Evolutionary conservation across 192 early-diverging fungal genomes (phyloP).

Genomic region (Gaertneriomyces semiglobifer): DNA sequence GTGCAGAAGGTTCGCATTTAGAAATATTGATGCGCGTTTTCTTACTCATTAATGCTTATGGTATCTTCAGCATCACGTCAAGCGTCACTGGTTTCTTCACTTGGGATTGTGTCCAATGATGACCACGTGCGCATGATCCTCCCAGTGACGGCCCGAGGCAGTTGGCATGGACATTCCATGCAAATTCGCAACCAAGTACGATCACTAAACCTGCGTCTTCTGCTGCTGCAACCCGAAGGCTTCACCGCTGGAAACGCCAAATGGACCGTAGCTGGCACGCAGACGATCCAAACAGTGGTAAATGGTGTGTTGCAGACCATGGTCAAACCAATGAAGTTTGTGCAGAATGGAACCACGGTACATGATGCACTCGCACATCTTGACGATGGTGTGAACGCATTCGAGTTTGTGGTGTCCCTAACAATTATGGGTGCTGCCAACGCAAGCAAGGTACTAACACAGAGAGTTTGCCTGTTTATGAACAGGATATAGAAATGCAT

Average conservation of each 20-base stretch:
- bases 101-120: constrained; percentile 34
- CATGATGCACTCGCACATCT: constrained; percentile 33
- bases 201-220: constrained; percentile 37
- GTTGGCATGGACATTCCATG: constrained; percentile 24
- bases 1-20: no score
- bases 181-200: constrained; percentile 16
- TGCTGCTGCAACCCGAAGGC: constrained; percentile 15
- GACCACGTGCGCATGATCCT: constrained; percentile 30
- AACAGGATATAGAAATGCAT: no score
- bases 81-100: constrained; percentile 21
- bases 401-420: constrained; percentile 28
- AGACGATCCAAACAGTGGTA: constrained; percentile 8
- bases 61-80: no score
- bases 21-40: no score
- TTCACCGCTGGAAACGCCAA: constrained; percentile 19
- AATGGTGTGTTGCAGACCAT: neutral
- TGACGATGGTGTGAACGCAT: constrained; percentile 39
- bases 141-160: constrained; percentile 17
- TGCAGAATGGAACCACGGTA: constrained; percentile 28
- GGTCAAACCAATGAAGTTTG: constrained; percentile 14
- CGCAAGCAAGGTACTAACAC: no score
- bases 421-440: no score
- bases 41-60: no score
- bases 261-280: constrained; percentile 29
- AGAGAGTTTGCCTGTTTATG: no score